Evolutionary conservation across 257 asterid genomes (phyloP), one percentile per base, ranked within the genome.

Genomic region (Plantago elongata): DNA sequence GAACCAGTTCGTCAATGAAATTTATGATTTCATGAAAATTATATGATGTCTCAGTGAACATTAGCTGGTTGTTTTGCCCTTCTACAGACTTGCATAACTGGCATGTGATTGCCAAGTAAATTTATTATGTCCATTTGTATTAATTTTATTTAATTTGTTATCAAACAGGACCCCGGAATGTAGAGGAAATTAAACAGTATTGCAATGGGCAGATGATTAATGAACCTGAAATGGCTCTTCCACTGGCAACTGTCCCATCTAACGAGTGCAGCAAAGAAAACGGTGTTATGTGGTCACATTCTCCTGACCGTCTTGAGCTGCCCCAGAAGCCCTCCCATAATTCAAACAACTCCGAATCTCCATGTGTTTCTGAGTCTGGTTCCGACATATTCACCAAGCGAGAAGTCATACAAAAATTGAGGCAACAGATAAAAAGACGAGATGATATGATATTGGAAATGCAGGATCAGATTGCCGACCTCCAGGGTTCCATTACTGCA

Each of bases 261-360:
- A 48, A 86, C 0, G 91, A 73, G 62, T 86, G 78, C 77, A 74
- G 73, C 61, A 85, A 82, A 84, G 98, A 85, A 60, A 91, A 84
- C 44, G 82, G 85, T 12, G 79, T 85, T 49, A 67, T 76, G 54
- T 91, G 94, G 92, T 66, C 98, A 57, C 77, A 88, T 72, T 79
- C 98, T 70, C 87, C 96, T 13, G 95, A 84, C 61, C 78, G 88
- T 47, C 87, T 91, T 42, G 95, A 91, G 74, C 81, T 88, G 43
- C 89, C 93, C 34, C 95, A 86, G 63, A 86, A 83, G 70, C 95
- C 96, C 57, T 84, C 81, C 76, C 83, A 84, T 69, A 87, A 69
- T 38, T 92, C 99, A 13, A 92, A 89, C 82, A 77, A 96, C 82
- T 92, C 99, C 0, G 99, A 86, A 40, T 92, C 97, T 13, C 95